phyloP scores from a whole-genome alignment of 352 stramenopile species.

The Elongisporangium undulatum region DNA sequence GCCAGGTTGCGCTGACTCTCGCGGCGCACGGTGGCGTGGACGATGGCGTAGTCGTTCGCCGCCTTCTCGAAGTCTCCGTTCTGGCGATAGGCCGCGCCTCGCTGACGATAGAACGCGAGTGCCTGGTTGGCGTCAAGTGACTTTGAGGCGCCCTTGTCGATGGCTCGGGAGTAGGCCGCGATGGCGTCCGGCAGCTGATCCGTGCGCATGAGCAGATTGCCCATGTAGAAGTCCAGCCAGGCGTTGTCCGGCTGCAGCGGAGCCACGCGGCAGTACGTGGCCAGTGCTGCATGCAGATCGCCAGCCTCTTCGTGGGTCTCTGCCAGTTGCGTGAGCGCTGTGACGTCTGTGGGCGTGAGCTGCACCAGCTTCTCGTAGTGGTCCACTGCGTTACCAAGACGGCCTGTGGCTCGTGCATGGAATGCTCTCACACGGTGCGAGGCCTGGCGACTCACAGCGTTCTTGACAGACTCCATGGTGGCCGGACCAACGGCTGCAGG shows the following conservation, averaged over 20 bases:
- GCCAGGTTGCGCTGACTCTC: neutral
- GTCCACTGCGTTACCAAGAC: slow-evolving; percentile 34
- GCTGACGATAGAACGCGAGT: slow-evolving; percentile 40
- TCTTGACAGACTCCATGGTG: neutral
- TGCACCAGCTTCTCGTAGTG: slow-evolving; percentile 29
- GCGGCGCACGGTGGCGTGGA: slow-evolving; percentile 4
- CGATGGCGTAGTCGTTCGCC: slow-evolving; percentile 41
- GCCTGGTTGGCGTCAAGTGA: slow-evolving; percentile 2
- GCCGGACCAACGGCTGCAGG: neutral
- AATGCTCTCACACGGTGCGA: slow-evolving; percentile 31
- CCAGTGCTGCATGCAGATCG: slow-evolving; percentile 17
- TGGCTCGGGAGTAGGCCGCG: slow-evolving; percentile 34
- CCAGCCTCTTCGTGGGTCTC: slow-evolving; percentile 45
- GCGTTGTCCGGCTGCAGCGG: slow-evolving; percentile 15
- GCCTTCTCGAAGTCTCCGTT: slow-evolving; percentile 58
- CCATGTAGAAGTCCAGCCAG: slow-evolving; percentile 52
- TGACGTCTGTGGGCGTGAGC: slow-evolving; percentile 7
- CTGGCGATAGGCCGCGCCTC: slow-evolving; percentile 50
- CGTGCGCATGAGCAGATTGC: slow-evolving; percentile 45
- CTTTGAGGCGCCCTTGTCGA: slow-evolving; percentile 18
- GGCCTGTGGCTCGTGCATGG: slow-evolving; percentile 39
- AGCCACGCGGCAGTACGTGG: slow-evolving; percentile 32
- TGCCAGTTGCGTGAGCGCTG: slow-evolving; percentile 29
- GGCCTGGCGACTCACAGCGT: neutral
- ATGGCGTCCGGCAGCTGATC: slow-evolving; percentile 34